Conservation (phyloP, 768 basidiomycete genomes). For the Kockovaella imperatae region DNA sequence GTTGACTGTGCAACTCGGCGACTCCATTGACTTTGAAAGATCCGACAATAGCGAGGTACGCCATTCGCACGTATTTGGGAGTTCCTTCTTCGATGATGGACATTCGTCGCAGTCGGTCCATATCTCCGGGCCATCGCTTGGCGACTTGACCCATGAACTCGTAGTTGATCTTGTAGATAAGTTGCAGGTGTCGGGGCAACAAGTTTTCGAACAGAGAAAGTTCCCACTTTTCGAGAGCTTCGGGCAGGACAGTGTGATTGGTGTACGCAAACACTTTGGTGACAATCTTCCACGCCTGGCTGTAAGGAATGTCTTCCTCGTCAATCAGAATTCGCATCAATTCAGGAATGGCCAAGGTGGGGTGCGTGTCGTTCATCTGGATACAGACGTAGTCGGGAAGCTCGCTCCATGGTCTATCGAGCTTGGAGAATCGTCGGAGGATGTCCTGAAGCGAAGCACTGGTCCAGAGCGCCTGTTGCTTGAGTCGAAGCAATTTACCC, state of each 20-base stretch:
- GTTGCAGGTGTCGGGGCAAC: constrained; percentile 56
- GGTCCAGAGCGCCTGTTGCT: constrained; percentile 90
- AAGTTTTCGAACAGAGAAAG: constrained; percentile 77
- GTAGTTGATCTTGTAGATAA: constrained; percentile 37
- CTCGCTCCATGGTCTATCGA: constrained; percentile 66
- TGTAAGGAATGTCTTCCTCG: constrained; percentile 82
- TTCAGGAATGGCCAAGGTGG: constrained; percentile 89
- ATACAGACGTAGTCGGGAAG: constrained; percentile 82
- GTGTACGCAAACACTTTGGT: constrained; percentile 92
- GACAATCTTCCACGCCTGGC: constrained; percentile 76
- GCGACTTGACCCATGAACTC: constrained; percentile 61
- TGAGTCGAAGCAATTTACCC: constrained; percentile 58
- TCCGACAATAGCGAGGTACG: constrained; percentile 74
- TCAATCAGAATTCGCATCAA: constrained; percentile 79
- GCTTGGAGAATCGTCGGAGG: constrained; percentile 74
- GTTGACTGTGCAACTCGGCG: constrained; percentile 86
- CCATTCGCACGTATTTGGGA: constrained; percentile 63
- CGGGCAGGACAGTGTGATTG: constrained; percentile 69
- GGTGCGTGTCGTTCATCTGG: constrained; percentile 78
- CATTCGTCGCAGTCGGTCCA: constrained; percentile 73
- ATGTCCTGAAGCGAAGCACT: constrained; percentile 75
- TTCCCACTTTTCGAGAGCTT: constrained; percentile 68
- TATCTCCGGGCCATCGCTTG: constrained; percentile 77
- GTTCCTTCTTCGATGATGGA: constrained; percentile 86
- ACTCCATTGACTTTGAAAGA: constrained; percentile 65